Evolutionary conservation across 2,329 filamentous ascomycete species (phyloP), one percentile per base, ranked within the genome.

Genomic region (Didymella lethalis): DNA sequence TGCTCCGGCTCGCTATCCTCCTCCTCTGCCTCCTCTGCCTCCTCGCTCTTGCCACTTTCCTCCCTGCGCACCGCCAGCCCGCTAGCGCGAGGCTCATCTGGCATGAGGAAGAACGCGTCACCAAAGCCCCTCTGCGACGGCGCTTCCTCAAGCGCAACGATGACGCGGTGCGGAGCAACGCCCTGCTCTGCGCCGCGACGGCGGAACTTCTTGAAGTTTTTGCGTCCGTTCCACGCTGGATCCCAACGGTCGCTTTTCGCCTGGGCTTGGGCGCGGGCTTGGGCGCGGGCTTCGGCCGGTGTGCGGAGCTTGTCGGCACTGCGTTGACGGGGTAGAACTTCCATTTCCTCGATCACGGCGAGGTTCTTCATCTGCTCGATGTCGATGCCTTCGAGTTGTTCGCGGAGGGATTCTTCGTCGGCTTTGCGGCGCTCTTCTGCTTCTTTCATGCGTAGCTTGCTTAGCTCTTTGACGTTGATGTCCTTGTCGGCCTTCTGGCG

Each of bases 191-290:
- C 65, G 23, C 68, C 74, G 40, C 76, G 71, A 6, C 77, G 88
- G 52, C 86, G 82, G 72, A 99, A 99, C 68, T 87, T 90, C 76
- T 99, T 99, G 80, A 97, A 99, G 72, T 99, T 98, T 77, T 92
- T 94, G 43, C 94, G 85, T 0, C 94, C 95, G 73, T 97, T 96
- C 95, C 95, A 99, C 38, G 84, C 84, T 0, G 92, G 88, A 65
- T 97, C 86, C 93, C 94, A 97, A 40, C 91, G 84, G 5, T 88
- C 86, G 18, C 83, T 78, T n/a, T 79, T 25, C 3, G 41, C 25
- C 73, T 18, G 71, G 14, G 41, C 75, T 51, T 78, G 64, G 23
- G 65, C 56, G 54, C 69, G 71, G 14, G 41, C 75, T 51, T 78
- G 64, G 23, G 65, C 56, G 54, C 69, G 61, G 50, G 68, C 68